phyloP scores from a whole-genome alignment of 2,329 filamentous ascomycete genomes.

The Dendryphion nanum region DNA sequence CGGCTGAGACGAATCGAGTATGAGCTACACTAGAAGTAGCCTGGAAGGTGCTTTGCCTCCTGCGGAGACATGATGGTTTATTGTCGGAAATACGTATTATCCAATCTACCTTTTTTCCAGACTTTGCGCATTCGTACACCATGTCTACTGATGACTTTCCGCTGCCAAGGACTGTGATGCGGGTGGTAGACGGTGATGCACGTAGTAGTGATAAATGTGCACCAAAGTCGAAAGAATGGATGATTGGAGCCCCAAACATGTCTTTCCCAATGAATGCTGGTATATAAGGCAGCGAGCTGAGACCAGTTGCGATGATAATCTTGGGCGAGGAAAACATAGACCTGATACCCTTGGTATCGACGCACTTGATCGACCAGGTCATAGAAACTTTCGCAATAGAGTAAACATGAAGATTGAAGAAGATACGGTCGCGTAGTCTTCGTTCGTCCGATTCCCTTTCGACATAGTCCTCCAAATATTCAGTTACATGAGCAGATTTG shows the following conservation, averaged over 20 bases:
- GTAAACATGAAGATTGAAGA: conserved; percentile 7
- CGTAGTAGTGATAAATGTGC: conserved; percentile 25
- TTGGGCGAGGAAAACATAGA: conserved; percentile 5
- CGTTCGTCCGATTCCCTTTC: conserved; percentile 3
- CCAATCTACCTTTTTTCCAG: conserved; percentile 35
- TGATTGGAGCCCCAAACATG: conserved; percentile 23
- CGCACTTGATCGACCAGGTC: conserved; percentile 7
- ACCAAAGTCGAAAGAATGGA: conserved; percentile 38
- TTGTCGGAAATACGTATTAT: too few relatives aligned
- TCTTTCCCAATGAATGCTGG: conserved; percentile 22
- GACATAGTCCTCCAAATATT: conserved; percentile 17
- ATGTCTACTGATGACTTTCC: conserved; percentile 42
- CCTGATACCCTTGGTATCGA: neutral
- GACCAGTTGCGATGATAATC: conserved; percentile 23
- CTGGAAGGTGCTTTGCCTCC: too few relatives aligned
- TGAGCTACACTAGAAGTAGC: too few relatives aligned
- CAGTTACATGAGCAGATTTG: conserved; percentile 12
- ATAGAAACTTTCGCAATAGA: conserved; percentile 8
- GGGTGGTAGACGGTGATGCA: conserved; percentile 10
- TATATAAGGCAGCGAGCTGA: conserved; percentile 22
- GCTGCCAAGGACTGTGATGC: conserved; percentile 34
- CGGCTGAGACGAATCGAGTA: too few relatives aligned
- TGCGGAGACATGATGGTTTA: too few relatives aligned
- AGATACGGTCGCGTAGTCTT: conserved; percentile 6
- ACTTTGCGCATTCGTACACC: conserved; percentile 35